Evolutionary conservation across 1,284 basidiomycete genomes (phyloP), one percentile per base, ranked within the genome.

Genomic region (Afroboletus lepidellus): DNA sequence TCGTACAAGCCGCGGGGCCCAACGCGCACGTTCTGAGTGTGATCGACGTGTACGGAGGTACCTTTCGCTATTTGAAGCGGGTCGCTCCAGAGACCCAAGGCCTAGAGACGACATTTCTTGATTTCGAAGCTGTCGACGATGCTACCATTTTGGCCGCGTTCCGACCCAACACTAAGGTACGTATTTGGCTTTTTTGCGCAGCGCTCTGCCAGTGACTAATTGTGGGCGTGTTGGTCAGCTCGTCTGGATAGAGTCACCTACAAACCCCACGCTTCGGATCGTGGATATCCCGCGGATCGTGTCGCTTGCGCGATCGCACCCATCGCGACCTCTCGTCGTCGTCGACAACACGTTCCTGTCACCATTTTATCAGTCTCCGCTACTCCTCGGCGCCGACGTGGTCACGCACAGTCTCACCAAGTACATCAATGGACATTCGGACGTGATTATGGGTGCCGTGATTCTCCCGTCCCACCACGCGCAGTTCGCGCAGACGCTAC

Each of bases 171-270:
- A 98, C 94, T 5, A 93, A 90, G 79, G 90, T 91, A 50, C 41
- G 79, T 69, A 16, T 3, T 34, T 8, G n/a, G 12, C 0, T 12
- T n/a, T n/a, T n/a, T 8, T 16, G 16, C 4, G 29, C 20, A 11
- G 8, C 30, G 15, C 3, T 13, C 12, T 11, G n/a, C 2, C 7
- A n/a, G 16, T 12, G 5, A 16, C 12, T 34, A 6, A 33, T 7
- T 21, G 13, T 6, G 5, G 3, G 2, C 4, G 7, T 30, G n/a
- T 8, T 4, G 16, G 13, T 18, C 32, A 95, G 89, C 77, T 98
- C n/a, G 83, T 99, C 53, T 98, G 94, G 94, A 85, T 98, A 65
- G 95, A 99, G 73, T 82, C 91, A 0, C 96, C 95, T 0, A 98
- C 94, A 15, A 98, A 98, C 73, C 96, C 96, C 0, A 93, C 92